Percentiles rank a stretch among this genome's conserved stretches.
Conservation (phyloP, 2,329 filamentous ascomycete species). For the Sporothrix globosa region DNA sequence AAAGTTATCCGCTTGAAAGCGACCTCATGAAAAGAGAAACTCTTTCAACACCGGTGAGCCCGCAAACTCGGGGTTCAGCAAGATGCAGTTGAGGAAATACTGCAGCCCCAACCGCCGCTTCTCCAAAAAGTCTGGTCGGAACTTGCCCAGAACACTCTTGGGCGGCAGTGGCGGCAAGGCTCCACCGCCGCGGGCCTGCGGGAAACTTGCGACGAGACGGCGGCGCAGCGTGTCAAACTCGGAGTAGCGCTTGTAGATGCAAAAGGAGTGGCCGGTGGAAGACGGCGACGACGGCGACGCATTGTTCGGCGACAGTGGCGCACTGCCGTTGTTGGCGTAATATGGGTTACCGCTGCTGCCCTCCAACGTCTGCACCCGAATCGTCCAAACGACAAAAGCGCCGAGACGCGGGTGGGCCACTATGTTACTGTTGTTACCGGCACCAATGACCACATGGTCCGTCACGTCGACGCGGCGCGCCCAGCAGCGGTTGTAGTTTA, state of each 20-base stretch:
- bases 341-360: slow-evolving; percentile 49
- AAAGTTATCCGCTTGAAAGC: neutral
- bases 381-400: slow-evolving; percentile 96
- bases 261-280: slow-evolving; percentile 53
- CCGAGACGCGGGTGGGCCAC: slow-evolving; percentile 55
- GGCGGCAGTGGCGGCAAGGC: slow-evolving; percentile 90
- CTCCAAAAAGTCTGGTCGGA: slow-evolving; percentile 83
- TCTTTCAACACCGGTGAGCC: slow-evolving; percentile 89
- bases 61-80: slow-evolving; percentile 92
- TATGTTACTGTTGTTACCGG: slow-evolving; percentile 43
- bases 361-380: slow-evolving; percentile 81
- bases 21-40: slow-evolving; percentile 72
- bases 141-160: slow-evolving; percentile 87
- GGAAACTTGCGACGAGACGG: slow-evolving; percentile 77
- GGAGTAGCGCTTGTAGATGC: slow-evolving; percentile 77
- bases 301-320: neutral
- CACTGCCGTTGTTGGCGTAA: slow-evolving; percentile 24
- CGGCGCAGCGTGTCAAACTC: slow-evolving; percentile 85
- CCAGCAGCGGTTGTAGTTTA: slow-evolving; percentile 60
- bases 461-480: slow-evolving; percentile 64
- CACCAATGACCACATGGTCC: slow-evolving; percentile 61
- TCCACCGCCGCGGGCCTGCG: slow-evolving; percentile 66
- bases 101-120: slow-evolving; percentile 78
- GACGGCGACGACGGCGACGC: neutral
- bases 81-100: slow-evolving; percentile 91